Evolutionary conservation across 306 rosid species (phyloP), one percentile per base, ranked within the genome.

Genomic region (Ammopiptanthus mongolicus): DNA sequence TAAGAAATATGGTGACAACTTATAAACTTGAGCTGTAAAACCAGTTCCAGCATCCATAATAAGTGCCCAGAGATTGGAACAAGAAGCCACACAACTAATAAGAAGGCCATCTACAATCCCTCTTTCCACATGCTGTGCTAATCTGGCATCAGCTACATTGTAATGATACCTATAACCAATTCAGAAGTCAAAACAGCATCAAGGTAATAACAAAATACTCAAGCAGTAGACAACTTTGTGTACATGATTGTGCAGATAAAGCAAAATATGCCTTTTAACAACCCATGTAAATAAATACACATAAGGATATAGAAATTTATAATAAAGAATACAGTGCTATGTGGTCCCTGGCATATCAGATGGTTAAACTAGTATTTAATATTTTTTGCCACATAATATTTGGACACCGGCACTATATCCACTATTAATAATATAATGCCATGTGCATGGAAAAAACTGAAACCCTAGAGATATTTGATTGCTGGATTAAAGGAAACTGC

Each of bases 11-110:
- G 97, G 91, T 0, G 96, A 91, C 69, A 91, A 78, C 83, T 94
- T 93, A 76, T 88, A 88, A 75, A 91, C 94, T 90, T 94, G 98
- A 80, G 13, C 66, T 1, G 94, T 70, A 81, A 89, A 94, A 78
- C 92, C 92, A 65, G 98, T 94, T 80, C 97, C 97, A 41, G 97
- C 97, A 69, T 94, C 98, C 98, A 94, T 94, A 72, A 94, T 94
- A 64, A 94, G 96, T 33, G 98, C 97, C 98, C 98, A 94, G 19
- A 91, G 94, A 88, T 88, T 91, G 77, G 97, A 87, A 78, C 97
- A 91, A 47, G 97, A 94, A 22, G 97, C 78, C 70, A 94, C 98
- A 48, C 97, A 94, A 73, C 94, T 91, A 60, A 94, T 94, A 61
- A 87, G 96, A 77, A 94, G 89, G 47, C 97, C 97, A 82, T 94